phyloP scores from a whole-genome alignment of 2,329 filamentous ascomycete species.

The Fusarium armeniacum region DNA sequence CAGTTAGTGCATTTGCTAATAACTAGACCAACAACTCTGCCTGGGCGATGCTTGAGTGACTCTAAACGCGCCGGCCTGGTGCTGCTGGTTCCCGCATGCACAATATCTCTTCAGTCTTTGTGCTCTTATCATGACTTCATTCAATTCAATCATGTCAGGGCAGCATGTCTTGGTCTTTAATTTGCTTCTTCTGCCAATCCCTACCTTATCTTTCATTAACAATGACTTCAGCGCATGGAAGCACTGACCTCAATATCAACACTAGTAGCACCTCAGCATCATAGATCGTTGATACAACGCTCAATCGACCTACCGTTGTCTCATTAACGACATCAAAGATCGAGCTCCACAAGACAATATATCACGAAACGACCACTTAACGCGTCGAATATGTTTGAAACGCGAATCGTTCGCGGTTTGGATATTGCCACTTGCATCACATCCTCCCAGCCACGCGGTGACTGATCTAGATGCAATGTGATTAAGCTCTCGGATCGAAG shows the following conservation, averaged over 20 bases:
- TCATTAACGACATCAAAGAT: slow-evolving; percentile 22
- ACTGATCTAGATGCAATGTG: slow-evolving; percentile 13
- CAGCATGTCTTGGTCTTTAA: background rate
- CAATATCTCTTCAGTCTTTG: background rate
- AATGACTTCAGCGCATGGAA: background rate
- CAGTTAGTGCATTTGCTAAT: too few relatives aligned
- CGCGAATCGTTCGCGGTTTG: slow-evolving; percentile 10
- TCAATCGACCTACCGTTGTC: slow-evolving; percentile 13
- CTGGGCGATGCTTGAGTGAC: too few relatives aligned
- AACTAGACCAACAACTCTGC: too few relatives aligned
- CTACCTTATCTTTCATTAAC: background rate
- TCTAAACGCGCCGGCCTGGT: too few relatives aligned
- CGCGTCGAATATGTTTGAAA: background rate
- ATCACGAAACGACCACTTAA: slow-evolving; percentile 1
- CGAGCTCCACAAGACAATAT: slow-evolving; percentile 1
- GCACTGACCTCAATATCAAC: slow-evolving; percentile 21
- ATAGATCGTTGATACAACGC: slow-evolving; percentile 26
- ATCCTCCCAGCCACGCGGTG: slow-evolving; percentile 28
- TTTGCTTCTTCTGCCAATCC: slow-evolving; percentile 23
- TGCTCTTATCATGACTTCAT: slow-evolving; percentile 19
- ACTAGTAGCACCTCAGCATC: slow-evolving; percentile 23
- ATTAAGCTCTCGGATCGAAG: slow-evolving; percentile 32
- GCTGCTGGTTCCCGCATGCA: too few relatives aligned
- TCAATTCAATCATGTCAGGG: slow-evolving; percentile 6
- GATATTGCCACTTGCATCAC: slow-evolving; percentile 31